Conservation (phyloP, 768 basidiomycete genomes). For the Auriculariales sp. region DNA sequence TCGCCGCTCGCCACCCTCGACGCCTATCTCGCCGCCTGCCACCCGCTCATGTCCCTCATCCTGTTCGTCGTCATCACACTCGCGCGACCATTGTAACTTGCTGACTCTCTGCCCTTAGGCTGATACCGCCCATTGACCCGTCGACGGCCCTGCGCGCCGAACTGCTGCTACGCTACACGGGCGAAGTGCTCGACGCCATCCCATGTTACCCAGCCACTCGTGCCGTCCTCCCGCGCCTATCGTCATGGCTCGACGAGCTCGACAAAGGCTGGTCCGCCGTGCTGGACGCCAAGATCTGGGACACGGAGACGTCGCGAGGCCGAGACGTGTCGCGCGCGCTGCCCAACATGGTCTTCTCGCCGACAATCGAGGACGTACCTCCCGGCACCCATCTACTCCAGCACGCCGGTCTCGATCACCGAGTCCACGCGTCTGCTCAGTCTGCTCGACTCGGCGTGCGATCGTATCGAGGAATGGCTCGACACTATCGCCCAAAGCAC, state of each 20-base stretch:
- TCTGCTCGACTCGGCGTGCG: slow-evolving; percentile 43
- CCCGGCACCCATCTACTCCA: slow-evolving; percentile 14
- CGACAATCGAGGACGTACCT: background rate
- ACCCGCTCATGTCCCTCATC: slow-evolving; percentile 41
- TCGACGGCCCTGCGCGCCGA: slow-evolving; percentile 52
- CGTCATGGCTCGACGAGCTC: slow-evolving; percentile 58
- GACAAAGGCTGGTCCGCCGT: slow-evolving; percentile 64
- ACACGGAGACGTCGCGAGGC: slow-evolving; percentile 27
- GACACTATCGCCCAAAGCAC: slow-evolving; percentile 8
- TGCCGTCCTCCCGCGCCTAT: slow-evolving; percentile 32
- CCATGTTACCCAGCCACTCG: slow-evolving; percentile 41
- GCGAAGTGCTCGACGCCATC: slow-evolving; percentile 45
- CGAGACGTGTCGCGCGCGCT: slow-evolving; percentile 27
- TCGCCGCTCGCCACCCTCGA: slow-evolving; percentile 45
- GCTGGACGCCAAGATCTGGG: slow-evolving; percentile 52
- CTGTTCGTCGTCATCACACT: slow-evolving; percentile 16
- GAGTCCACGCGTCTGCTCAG: slow-evolving; percentile 59
- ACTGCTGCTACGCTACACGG: slow-evolving; percentile 57
- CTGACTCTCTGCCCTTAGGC: slow-evolving; percentile 11
- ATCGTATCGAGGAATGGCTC: slow-evolving; percentile 58
- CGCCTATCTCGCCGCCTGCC: slow-evolving; percentile 43
- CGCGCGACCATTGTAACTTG: background rate
- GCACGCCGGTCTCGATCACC: slow-evolving; percentile 47
- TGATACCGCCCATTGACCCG: slow-evolving; percentile 60
- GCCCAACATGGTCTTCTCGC: slow-evolving; percentile 20